Base-by-base conservation (phyloP, 179 eudicot species). In the Corrigiola litoralis region DNA sequence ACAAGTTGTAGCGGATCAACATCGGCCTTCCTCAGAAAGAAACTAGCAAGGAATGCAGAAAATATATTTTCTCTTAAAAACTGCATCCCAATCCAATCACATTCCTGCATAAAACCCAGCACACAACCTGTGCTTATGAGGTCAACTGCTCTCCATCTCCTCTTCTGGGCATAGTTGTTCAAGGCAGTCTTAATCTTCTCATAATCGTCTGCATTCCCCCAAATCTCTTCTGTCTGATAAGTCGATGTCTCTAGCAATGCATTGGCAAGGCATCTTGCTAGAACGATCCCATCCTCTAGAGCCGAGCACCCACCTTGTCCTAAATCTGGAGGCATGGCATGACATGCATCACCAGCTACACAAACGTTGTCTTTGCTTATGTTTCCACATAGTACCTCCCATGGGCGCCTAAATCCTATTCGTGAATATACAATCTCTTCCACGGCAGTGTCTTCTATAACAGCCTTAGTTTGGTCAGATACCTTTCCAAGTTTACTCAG, bases 281-380 rank as follows among this genome's bases (percentile, higher is more conserved):
- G 37, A 41, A 78, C 24, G 12, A 83, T 62, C 5, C 82, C 77
- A 14, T 86, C 92, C 45, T 86, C 92, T 11, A 86, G 52, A 0
- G 92, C 80, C 0, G 78, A 57, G 20, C 92, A 80, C n/a, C 80
- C 92, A 1, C 92, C 92, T 73, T 86, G 92, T 5, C 80, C 86
- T 1, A 86, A 31, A 49, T 86, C 87, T 1, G 89, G 92, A 23
- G 89, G 78, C 89, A 84, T 82, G 0, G 89, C 85, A 28, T 86
- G 92, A 34, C 65, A 58, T 0, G 89, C 92, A 25, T 86, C 92
- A 1, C 92, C 89, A 0, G 70, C 72, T 4, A 87, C 87, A 17
- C 87, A 78, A 1, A 75, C 81, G 51, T 80, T 81, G 65, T 75
- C 79, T 66, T 83, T 81, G 73, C 71, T 66, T 47, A 76, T 78